Evolutionary conservation across 352 stramenopile genomes (phyloP), one percentile per base, ranked within the genome.

Genomic region (Pythium guiyangense): DNA sequence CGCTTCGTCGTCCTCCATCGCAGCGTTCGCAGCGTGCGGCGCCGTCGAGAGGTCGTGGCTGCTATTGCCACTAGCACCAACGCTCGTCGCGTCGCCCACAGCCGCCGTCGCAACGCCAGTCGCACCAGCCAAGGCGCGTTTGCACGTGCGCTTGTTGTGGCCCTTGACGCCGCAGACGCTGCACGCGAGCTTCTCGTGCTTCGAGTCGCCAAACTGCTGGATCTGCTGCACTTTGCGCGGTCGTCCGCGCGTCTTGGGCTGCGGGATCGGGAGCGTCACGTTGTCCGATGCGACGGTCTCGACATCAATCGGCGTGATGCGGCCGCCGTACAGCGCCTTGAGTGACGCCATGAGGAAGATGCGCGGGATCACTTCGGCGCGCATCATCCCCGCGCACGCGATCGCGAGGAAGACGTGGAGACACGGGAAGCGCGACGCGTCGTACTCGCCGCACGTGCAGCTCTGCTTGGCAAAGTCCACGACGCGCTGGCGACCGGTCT

Each of bases 81-180:
- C 27, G 6, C 17, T 40, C 29, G 10, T 52, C 3, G 27, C 39
- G 20, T n/a, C 18, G 15, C 39, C 14, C n/a, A 1, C 15, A 48
- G 4, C 6, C 12, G n/a, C 43, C 18, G 20, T 8, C 45, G 22
- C 39, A 1, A 0, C 18, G 45, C 17, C 37, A 22, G 11, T 52
- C 9, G 22, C 26, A 22, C 53, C 44, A 2, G 35, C 43, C 12
- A 56, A 45, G 37, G 80, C 34, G 18, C 77, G 74, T 54, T 90
- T 92, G 70, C 82, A 92, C 37, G 82, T 92, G 20, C 82, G 73
- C 55, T 92, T 92, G 69, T 92, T 92, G 73, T 92, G 82, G 11
- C 82, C 82, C 67, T 90, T 90, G 35, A 92, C 70, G 45, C 82
- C 79, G 49, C 82, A 92, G 15, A 92, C 66, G 63, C 82, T 90